phyloP scores from a whole-genome alignment of 2,329 filamentous ascomycete species.

The Aspergillus alliaceus region DNA sequence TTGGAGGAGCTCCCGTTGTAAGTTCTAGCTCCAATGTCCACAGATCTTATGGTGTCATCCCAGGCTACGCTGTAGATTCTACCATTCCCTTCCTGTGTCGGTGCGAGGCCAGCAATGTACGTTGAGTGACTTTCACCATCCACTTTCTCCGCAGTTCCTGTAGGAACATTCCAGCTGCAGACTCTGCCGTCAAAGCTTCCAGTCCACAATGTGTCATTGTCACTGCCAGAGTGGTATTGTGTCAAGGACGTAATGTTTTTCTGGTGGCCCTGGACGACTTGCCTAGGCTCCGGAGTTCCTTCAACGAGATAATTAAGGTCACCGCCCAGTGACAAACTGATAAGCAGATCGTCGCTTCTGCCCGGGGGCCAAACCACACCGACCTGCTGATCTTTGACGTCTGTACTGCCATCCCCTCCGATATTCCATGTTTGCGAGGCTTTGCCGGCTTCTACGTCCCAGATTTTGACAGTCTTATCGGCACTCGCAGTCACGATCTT shows the following conservation, averaged over 20 bases:
- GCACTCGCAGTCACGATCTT: conserved; percentile 87
- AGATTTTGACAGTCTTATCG: conserved; percentile 91
- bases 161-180: conserved; percentile 75
- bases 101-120: conserved; percentile 75
- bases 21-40: conserved; percentile 72
- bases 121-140: conserved; percentile 83
- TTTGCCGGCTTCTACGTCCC: conserved; percentile 81
- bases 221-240: conserved; percentile 50
- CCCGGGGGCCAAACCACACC: conserved; percentile 87
- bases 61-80: conserved; percentile 85
- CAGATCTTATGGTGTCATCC: conserved; percentile 84
- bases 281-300: conserved; percentile 67
- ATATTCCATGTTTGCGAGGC: conserved; percentile 80
- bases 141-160: conserved; percentile 67
- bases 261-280: conserved; percentile 81
- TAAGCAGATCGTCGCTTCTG: conserved; percentile 80
- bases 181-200: conserved; percentile 91
- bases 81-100: conserved; percentile 50
- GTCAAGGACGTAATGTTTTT: conserved; percentile 83
- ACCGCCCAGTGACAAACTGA: conserved; percentile 84
- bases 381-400: conserved; percentile 83
- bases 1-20: conserved; percentile 70
- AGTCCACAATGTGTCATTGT: conserved; percentile 69
- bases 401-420: conserved; percentile 70
- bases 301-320: conserved; percentile 86